Evolutionary conservation across 805 yeast genomes (phyloP).

Genomic region (Wickerhamomyces hampshirensis): DNA sequence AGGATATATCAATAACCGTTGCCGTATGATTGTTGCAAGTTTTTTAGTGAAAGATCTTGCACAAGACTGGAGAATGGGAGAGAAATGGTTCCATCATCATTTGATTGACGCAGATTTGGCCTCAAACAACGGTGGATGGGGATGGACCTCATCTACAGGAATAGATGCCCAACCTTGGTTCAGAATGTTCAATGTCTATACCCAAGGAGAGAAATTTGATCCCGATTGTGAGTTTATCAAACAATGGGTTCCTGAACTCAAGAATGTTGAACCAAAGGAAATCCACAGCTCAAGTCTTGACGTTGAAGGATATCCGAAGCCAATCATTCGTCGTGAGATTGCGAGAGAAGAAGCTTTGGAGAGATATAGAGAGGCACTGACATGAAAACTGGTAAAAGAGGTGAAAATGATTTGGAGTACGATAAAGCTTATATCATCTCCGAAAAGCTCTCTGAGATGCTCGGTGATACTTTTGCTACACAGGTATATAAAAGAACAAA

Average conservation of each 20-base stretch:
- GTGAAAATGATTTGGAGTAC: no score
- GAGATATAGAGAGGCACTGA: conserved; percentile 33
- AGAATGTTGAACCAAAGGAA: conserved; percentile 14
- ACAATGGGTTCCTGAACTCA: conserved; percentile 47
- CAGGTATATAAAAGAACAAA: no score
- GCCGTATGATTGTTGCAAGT: conserved; percentile 50
- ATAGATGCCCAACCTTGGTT: conserved; percentile 55
- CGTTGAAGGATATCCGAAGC: conserved; percentile 35
- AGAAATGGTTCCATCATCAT: conserved; percentile 42
- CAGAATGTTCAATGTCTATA: conserved; percentile 47
- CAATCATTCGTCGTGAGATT: conserved; percentile 38
- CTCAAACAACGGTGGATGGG: conserved; percentile 58
- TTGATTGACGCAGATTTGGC: conserved; percentile 50
- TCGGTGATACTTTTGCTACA: no score
- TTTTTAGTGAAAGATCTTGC: conserved; percentile 45
- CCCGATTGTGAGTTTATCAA: conserved; percentile 41
- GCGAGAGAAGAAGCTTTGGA: conserved; percentile 40
- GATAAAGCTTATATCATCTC: no score
- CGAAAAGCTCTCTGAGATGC: no score
- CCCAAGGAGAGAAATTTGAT: conserved; percentile 46
- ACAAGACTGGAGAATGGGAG: conserved; percentile 54
- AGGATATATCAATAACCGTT: conserved; percentile 50
- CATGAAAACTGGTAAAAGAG: conserved; percentile 1
- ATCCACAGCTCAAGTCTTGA: conserved; percentile 26
- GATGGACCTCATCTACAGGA: conserved; percentile 47